Evolutionary conservation across 2,329 filamentous ascomycete genomes (phyloP).

Genomic region (Paecilomyces niveus): DNA sequence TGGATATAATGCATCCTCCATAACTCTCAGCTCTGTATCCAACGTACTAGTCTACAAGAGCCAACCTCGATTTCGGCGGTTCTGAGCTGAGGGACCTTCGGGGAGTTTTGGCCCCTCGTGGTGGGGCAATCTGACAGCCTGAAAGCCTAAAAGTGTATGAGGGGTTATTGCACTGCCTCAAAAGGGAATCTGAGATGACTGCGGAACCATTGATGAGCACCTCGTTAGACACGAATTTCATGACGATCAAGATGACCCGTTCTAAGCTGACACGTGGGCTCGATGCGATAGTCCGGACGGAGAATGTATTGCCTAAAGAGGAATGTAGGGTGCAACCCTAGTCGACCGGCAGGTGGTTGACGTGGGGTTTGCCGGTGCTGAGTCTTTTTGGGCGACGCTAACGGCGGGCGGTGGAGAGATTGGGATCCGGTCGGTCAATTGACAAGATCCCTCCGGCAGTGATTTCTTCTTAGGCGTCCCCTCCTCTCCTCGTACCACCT

Average conservation of each 20-base stretch:
- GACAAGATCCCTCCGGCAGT: background rate
- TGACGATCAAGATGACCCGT: background rate
- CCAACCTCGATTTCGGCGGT: background rate
- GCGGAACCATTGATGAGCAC: background rate
- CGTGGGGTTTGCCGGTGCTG: slow-evolving; percentile 7
- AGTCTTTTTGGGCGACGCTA: slow-evolving; percentile 23
- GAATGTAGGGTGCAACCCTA: background rate
- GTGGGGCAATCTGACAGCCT: background rate
- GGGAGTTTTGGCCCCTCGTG: background rate
- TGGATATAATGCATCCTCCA: too few species aligned
- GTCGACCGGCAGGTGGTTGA: background rate
- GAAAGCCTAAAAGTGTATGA: background rate
- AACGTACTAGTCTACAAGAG: background rate
- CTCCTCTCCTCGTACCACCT: slow-evolving; percentile 15
- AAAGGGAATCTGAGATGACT: too few species aligned
- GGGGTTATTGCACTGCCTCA: background rate
- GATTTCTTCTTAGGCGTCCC: background rate
- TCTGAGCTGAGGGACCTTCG: background rate
- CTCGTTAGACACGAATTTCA: background rate
- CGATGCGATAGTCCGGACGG: background rate
- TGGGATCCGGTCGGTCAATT: background rate
- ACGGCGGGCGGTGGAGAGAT: slow-evolving; percentile 14
- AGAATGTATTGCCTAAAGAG: background rate
- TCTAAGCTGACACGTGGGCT: background rate
- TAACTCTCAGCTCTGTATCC: too few species aligned